phyloP scores from a whole-genome alignment of 345 rosid species.

The Geranium brycei region DNA sequence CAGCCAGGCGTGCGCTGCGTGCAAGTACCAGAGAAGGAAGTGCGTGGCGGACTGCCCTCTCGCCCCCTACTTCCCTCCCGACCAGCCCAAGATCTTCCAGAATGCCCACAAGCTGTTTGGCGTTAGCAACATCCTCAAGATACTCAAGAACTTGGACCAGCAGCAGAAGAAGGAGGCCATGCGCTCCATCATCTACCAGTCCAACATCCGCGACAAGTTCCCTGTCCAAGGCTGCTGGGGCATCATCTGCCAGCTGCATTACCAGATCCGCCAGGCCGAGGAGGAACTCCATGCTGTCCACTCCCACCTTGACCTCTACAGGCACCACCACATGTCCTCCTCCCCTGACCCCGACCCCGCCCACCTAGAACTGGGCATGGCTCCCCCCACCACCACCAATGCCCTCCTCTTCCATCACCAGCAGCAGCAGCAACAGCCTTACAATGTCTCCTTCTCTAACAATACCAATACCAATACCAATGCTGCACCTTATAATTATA shows the following conservation, averaged over 20 bases:
- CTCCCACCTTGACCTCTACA: slow-evolving; percentile 45
- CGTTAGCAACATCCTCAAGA: slow-evolving; percentile 57
- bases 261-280: slow-evolving; percentile 34
- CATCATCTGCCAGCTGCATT: slow-evolving; percentile 32
- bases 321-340: slow-evolving; percentile 18
- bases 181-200: slow-evolving; percentile 62
- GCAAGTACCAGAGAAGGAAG: slow-evolving; percentile 77
- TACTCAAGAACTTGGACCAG: slow-evolving; percentile 40
- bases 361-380: slow-evolving; percentile 69
- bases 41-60: slow-evolving; percentile 60
- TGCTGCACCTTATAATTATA: slow-evolving; percentile 8
- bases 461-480: slow-evolving; percentile 12
- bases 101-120: slow-evolving; percentile 78
- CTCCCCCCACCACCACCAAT: slow-evolving; percentile 29
- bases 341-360: slow-evolving; percentile 35
- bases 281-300: slow-evolving; percentile 54
- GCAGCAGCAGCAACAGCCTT: slow-evolving; percentile 8
- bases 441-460: slow-evolving; percentile 21
- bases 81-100: slow-evolving; percentile 54
- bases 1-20: slow-evolving; percentile 87
- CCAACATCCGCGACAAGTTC: slow-evolving; percentile 49
- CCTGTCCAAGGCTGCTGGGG: slow-evolving; percentile 80
- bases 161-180: slow-evolving; percentile 50
- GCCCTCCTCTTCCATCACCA: slow-evolving; percentile 28
- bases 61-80: slow-evolving; percentile 76